phyloP scores from a whole-genome alignment of 768 basidiomycete genomes.

The Boletales sp. region DNA sequence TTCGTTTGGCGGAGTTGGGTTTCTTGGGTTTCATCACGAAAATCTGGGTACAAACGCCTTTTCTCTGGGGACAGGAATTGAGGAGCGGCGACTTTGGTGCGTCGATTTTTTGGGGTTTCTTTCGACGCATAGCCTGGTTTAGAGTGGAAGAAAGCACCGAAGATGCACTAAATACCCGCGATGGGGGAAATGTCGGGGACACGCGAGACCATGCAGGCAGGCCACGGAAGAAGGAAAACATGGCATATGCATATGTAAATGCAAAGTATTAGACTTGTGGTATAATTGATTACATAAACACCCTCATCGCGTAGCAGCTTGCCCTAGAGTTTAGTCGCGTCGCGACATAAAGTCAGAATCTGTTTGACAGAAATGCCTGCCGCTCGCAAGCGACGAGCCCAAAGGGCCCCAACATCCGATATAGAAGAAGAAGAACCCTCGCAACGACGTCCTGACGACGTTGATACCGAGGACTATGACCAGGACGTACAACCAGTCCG shows the following conservation, averaged over 20 bases:
- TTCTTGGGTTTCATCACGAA: conserved; percentile 90
- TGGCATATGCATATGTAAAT: too few species aligned
- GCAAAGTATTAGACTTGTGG: too few species aligned
- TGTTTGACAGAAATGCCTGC: conserved; percentile 29
- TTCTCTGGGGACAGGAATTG: conserved; percentile 75
- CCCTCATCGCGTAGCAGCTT: conserved; percentile 22
- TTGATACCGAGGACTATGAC: conserved; percentile 32
- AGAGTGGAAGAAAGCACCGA: conserved; percentile 62
- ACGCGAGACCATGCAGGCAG: conserved; percentile 20
- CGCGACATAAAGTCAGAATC: conserved; percentile 1
- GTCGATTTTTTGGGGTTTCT: conserved; percentile 49
- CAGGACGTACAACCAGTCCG: conserved; percentile 40
- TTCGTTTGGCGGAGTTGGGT: conserved; percentile 97
- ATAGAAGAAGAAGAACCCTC: conserved; percentile 55
- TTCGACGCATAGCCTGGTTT: conserved; percentile 84
- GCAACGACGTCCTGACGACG: conserved; percentile 41
- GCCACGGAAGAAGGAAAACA: conserved; percentile 27
- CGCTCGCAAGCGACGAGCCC: conserved; percentile 30
- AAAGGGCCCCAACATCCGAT: conserved; percentile 51
- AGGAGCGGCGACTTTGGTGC: conserved; percentile 73
- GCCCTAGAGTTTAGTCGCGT: conserved; percentile 28
- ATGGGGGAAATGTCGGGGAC: not conserved
- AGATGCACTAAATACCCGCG: conserved; percentile 62
- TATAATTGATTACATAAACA: conserved; percentile 9
- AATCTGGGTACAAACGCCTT: conserved; percentile 85